Evolutionary conservation across 345 rosid species (phyloP).

Genomic region (Eucalyptus coolabah): DNA sequence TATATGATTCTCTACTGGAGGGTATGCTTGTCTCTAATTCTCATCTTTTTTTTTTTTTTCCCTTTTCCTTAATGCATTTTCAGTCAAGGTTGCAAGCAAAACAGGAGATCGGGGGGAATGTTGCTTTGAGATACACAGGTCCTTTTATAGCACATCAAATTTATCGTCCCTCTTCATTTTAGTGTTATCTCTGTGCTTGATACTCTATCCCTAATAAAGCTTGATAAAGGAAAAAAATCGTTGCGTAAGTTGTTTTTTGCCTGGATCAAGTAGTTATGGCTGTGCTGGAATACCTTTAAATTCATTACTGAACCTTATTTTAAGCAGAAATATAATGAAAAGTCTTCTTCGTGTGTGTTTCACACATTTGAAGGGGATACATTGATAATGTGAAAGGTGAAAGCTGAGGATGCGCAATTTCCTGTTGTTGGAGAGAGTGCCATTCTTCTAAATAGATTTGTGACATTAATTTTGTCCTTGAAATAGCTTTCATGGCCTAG

Average conservation of each 20-base stretch:
- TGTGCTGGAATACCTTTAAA: background rate
- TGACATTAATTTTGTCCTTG: background rate
- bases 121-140: constrained; percentile 53
- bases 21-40: background rate
- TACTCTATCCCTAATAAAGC: background rate
- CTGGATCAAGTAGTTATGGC: background rate
- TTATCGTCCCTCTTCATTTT: background rate
- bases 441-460: background rate
- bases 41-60: background rate
- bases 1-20: background rate
- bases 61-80: background rate
- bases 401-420: background rate
- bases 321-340: background rate
- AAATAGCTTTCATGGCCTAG: background rate
- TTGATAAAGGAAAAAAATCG: background rate
- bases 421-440: background rate
- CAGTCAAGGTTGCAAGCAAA: constrained; percentile 75
- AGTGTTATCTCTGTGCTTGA: background rate
- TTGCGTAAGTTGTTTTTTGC: background rate
- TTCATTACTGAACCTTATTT: background rate
- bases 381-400: background rate
- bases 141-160: background rate
- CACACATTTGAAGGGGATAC: background rate
- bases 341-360: background rate
- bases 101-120: constrained; percentile 58